Conservation (phyloP, 805 yeast species). For the Vanderwaltozyma verrucispora region DNA sequence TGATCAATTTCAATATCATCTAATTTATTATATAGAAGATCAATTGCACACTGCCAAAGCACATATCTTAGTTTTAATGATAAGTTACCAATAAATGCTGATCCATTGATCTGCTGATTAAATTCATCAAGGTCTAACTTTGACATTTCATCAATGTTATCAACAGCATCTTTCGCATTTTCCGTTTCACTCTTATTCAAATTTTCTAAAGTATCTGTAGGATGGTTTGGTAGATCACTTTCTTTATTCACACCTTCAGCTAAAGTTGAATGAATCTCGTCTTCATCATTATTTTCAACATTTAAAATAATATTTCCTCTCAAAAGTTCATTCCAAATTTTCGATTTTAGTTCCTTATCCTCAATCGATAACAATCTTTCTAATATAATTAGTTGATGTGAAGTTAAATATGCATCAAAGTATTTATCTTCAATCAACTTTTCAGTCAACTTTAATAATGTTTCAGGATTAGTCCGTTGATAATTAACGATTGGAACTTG, state of each 20-base stretch:
- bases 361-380: constrained; percentile 34
- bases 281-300: constrained; percentile 13
- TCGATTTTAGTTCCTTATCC: constrained; percentile 14
- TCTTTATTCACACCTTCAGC: not conserved
- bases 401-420: constrained; percentile 41
- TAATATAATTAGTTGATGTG: constrained; percentile 45
- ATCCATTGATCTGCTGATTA: constrained; percentile 35
- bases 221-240: not conserved
- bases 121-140: constrained; percentile 32
- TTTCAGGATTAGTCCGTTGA: constrained; percentile 23
- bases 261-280: not conserved
- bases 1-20: constrained; percentile 20
- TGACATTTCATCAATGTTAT: constrained; percentile 26
- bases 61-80: constrained; percentile 58
- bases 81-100: constrained; percentile 40
- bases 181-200: constrained; percentile 2
- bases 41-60: constrained; percentile 53
- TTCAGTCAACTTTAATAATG: constrained; percentile 28
- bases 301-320: constrained; percentile 23
- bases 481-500: constrained; percentile 20
- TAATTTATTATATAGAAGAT: constrained; percentile 25
- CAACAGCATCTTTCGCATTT: constrained; percentile 1
- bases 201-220: not conserved
- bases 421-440: constrained; percentile 30
- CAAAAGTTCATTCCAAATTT: constrained; percentile 39